These are phyloP conservation scores for Peronospora farinosa DNA, from an alignment of 352 stramenopile genomes.

Conservation along the genomic window DNA sequence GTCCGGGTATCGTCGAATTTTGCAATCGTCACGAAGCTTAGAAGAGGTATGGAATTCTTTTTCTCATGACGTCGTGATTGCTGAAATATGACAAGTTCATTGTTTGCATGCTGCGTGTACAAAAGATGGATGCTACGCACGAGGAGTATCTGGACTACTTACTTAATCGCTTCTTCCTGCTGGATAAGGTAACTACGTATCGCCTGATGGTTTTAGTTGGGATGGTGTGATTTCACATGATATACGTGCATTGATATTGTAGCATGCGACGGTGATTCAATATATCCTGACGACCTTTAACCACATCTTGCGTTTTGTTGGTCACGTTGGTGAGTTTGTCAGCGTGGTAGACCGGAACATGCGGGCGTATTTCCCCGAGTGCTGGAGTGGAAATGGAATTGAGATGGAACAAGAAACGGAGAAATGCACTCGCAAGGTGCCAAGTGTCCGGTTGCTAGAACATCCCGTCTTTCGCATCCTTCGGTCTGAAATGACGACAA, in stretches of 20 bases:
- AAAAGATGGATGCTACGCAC: slow-evolving; percentile 54
- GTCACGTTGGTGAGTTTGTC: slow-evolving; percentile 46
- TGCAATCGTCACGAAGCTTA: slow-evolving; percentile 24
- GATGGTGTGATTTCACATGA: not conserved
- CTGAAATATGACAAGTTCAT: not conserved
- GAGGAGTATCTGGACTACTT: slow-evolving; percentile 58
- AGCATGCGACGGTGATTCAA: slow-evolving; percentile 59
- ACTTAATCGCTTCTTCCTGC: slow-evolving; percentile 61
- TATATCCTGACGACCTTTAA: slow-evolving; percentile 73
- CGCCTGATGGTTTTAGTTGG: not conserved
- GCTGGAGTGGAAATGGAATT: slow-evolving; percentile 1
- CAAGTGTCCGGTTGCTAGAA: slow-evolving; percentile 12
- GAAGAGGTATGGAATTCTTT: slow-evolving; percentile 18
- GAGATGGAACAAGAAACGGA: not conserved
- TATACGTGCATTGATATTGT: not conserved
- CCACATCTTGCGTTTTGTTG: slow-evolving; percentile 59
- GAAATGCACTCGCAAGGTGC: not conserved
- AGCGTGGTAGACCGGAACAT: slow-evolving; percentile 43
- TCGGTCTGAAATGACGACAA: slow-evolving; percentile 33
- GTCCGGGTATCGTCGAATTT: slow-evolving; percentile 13
- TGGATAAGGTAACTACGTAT: slow-evolving; percentile 47
- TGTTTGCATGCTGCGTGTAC: not conserved
- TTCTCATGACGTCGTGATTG: not conserved
- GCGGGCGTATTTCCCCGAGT: slow-evolving; percentile 28
- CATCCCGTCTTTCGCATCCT: slow-evolving; percentile 25